Base-by-base conservation (phyloP, 768 basidiomycete species). In the Termitomyces bulborhizus region DNA sequence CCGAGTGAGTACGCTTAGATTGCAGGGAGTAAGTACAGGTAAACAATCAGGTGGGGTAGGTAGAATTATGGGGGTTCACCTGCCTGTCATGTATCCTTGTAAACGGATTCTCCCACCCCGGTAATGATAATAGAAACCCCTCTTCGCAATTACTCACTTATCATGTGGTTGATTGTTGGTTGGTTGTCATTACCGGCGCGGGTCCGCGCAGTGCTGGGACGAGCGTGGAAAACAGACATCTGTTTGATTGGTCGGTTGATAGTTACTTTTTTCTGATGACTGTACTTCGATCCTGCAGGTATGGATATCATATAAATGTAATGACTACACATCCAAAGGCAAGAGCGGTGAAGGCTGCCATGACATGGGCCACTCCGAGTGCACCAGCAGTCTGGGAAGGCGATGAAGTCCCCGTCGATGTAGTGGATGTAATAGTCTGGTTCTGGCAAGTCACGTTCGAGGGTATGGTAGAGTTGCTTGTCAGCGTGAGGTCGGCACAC, bases 401-500 rank as follows among this genome's bases (percentile, higher is more conserved):
- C n/a, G 49, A 48, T 26, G 47, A 50, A 7, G 47, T 31, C 18
- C 8, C 18, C 3, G 47, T 24, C 13, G 37, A 12, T 8, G 24
- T n/a, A 11, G 48, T 1, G 16, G 48, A 39, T 26, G 47, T 49
- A 32, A 26, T n/a, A 27, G 70, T 76, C 18, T 66, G 61, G 48
- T 76, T 75, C 26, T 60, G 50, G 60, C 75, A 76, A 32, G 73
- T 69, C 15, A 69, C 65, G 56, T 73, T 75, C 50, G 74, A 67
- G 6, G 82, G 76, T 39, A 78, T 66, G 32, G 77, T 73, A 53
- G 70, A 73, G 66, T 71, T 78, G 12, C 71, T 74, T 40, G 82
- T 76, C 26, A 93, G 73, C 29, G 85, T 82, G 56, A 92, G 70
- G 68, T 92, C 91, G 42, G 90, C 77, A 66, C 89, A 92, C 86